phyloP scores from a whole-genome alignment of 1,139 yeast species.

The Hyphopichia wangnamkhiaoensis region DNA sequence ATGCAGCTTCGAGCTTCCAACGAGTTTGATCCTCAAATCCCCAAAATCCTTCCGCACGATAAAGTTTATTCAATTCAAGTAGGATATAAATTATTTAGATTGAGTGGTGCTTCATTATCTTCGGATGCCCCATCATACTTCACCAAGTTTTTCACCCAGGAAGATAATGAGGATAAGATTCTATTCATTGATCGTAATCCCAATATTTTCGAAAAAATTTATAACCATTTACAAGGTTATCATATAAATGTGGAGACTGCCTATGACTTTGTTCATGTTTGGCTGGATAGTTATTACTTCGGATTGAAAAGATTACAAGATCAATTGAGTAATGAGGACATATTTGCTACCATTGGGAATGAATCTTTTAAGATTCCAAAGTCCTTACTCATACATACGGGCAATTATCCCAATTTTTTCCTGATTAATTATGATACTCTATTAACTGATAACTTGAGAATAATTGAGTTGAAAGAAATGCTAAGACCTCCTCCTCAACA shows the following conservation, averaged over 20 bases:
- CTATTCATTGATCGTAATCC: conserved; percentile 83
- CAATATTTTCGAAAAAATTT: conserved; percentile 62
- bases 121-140: conserved; percentile 75
- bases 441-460: conserved; percentile 45
- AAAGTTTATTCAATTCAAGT: conserved; percentile 72
- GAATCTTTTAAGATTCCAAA: conserved; percentile 60
- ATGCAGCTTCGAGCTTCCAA: conserved; percentile 10
- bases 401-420: conserved; percentile 79
- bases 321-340: conserved; percentile 52
- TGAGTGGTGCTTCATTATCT: conserved; percentile 82
- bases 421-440: conserved; percentile 57
- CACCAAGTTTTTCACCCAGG: conserved; percentile 46
- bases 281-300: conserved; percentile 76
- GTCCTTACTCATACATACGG: conserved; percentile 51
- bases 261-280: conserved; percentile 58
- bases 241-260: conserved; percentile 59
- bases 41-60: conserved; percentile 60
- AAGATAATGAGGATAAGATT: conserved; percentile 39
- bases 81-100: conserved; percentile 58
- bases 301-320: conserved; percentile 58
- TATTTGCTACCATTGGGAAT: conserved; percentile 65
- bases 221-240: conserved; percentile 78
- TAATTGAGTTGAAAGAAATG: conserved; percentile 41
- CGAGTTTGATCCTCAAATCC: conserved; percentile 53
- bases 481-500: conserved; percentile 78